A percentile compares a stretch with the other conserved stretches of the same genome.
These are phyloP conservation scores for Pyropia haitanensis DNA, from an alignment of 23 red algal genomes.

Conservation along the genomic window DNA sequence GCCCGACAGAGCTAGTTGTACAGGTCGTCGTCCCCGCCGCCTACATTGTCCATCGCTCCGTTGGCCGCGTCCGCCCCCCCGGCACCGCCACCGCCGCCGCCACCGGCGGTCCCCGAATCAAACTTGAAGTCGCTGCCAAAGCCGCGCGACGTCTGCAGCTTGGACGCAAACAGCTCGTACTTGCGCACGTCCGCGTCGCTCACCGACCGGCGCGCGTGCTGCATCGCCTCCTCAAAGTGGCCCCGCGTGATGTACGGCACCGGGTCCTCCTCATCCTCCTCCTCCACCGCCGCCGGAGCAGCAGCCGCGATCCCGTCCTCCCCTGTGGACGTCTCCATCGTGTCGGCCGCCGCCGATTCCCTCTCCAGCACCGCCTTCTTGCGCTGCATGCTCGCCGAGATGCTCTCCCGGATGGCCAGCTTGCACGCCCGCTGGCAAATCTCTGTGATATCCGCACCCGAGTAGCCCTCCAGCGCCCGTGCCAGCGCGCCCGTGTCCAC, in stretches of 20 bases:
- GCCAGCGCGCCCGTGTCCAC: constrained; percentile 81
- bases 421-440: constrained; percentile 99
- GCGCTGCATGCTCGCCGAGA: constrained; percentile 78
- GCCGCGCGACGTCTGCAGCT: constrained; percentile 83
- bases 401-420: constrained; percentile 94
- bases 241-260: constrained; percentile 84
- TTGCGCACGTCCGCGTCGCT: constrained; percentile 94
- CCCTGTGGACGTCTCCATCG: constrained; percentile 30
- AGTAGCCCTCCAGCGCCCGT: constrained; percentile 80
- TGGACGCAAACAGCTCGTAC: constrained; percentile 96
- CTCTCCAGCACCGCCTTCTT: constrained; percentile 31
- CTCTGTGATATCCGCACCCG: constrained; percentile 97
- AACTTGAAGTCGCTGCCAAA: constrained; percentile 99
- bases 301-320: constrained; percentile 17
- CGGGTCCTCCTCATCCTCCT: constrained; percentile 69
- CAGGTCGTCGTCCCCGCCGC: too few species aligned
- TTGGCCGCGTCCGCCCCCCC: too few species aligned
- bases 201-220: constrained; percentile 83
- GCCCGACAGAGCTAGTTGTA: too few species aligned
- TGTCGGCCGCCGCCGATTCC: constrained; percentile 39
- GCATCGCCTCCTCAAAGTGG: constrained; percentile 98
- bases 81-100: too few species aligned
- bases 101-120: constrained; percentile 1
- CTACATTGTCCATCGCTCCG: too few species aligned
- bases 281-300: constrained; percentile 42